Percentiles rank a stretch among this genome's conserved stretches.
Conservation (phyloP, 176 grass and related monocot species). For the Dactylis glomerata region DNA sequence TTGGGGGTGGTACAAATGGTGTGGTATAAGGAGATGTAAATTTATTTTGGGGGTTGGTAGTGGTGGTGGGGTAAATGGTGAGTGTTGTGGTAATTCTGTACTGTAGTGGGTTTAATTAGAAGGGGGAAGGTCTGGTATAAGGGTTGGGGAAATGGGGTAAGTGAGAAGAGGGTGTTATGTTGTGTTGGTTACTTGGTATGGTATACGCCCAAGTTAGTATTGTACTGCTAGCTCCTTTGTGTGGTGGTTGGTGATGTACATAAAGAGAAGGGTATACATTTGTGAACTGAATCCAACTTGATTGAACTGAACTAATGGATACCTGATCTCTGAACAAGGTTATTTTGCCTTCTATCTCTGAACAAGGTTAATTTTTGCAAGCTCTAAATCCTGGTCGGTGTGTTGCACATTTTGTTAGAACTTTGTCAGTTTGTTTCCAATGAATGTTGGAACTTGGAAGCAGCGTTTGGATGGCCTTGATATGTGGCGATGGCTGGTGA, state of each 20-base stretch:
- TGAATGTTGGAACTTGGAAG: neutral
- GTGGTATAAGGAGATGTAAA: conserved; percentile 65
- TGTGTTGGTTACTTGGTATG: conserved; percentile 48
- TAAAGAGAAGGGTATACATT: conserved; percentile 56
- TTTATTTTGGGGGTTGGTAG: conserved; percentile 41
- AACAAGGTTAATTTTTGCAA: neutral
- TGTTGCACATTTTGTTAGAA: neutral
- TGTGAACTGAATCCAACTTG: conserved; percentile 12
- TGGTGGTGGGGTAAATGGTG: conserved; percentile 32
- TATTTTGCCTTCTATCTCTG: neutral
- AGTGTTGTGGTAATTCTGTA: conserved; percentile 30
- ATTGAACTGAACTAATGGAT: conserved; percentile 18
- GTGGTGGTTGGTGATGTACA: conserved; percentile 46
- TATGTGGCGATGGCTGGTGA: neutral
- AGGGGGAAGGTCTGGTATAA: conserved; percentile 17
- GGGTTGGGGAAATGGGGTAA: conserved; percentile 24
- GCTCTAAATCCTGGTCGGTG: neutral
- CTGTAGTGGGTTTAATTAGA: conserved; percentile 24
- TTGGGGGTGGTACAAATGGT: conserved; percentile 40
- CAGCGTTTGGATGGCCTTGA: neutral
- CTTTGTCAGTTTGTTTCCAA: neutral
- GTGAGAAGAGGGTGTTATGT: neutral
- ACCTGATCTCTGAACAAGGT: conserved; percentile 23
- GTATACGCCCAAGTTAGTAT: conserved; percentile 49
- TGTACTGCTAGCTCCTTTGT: conserved; percentile 36